Conservation (phyloP, 78 protist genomes). For the Corallochytrium limacisporum region DNA sequence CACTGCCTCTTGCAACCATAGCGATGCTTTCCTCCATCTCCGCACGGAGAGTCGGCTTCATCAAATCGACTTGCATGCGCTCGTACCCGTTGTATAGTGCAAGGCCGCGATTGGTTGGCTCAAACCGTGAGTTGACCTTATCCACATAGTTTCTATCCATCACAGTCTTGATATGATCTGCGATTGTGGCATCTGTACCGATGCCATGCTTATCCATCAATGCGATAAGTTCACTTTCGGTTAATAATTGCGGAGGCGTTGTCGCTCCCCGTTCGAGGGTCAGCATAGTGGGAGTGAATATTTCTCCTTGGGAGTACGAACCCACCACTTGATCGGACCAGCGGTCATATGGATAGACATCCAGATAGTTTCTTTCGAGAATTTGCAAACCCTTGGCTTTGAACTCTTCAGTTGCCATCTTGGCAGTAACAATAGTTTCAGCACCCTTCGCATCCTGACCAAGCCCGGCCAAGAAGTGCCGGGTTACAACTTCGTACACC, state of each 20-base stretch:
- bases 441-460: conserved; percentile 65
- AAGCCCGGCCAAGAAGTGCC: conserved; percentile 92
- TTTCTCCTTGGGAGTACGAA: conserved; percentile 34
- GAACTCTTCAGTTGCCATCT: conserved; percentile 61
- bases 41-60: conserved; percentile 56
- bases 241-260: conserved; percentile 61
- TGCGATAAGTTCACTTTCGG: conserved; percentile 79
- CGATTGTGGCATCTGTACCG: conserved; percentile 98
- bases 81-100: conserved; percentile 73
- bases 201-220: conserved; percentile 83
- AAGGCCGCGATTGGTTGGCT: conserved; percentile 62
- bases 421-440: conserved; percentile 52
- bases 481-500: conserved; percentile 75
- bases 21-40: conserved; percentile 45
- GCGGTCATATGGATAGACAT: conserved; percentile 65
- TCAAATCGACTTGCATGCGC: too few species aligned
- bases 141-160: conserved; percentile 60
- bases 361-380: conserved; percentile 55
- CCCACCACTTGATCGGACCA: conserved; percentile 71
- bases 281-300: conserved; percentile 49
- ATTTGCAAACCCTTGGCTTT: conserved; percentile 37
- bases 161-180: conserved; percentile 80
- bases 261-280: conserved; percentile 54
- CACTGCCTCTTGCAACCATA: conserved; percentile 5
- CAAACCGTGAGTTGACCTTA: conserved; percentile 21